These are phyloP conservation scores for Anthracocystis setariae DNA, from an alignment of 1,284 basidiomycete genomes.

Conservation along the genomic window DNA sequence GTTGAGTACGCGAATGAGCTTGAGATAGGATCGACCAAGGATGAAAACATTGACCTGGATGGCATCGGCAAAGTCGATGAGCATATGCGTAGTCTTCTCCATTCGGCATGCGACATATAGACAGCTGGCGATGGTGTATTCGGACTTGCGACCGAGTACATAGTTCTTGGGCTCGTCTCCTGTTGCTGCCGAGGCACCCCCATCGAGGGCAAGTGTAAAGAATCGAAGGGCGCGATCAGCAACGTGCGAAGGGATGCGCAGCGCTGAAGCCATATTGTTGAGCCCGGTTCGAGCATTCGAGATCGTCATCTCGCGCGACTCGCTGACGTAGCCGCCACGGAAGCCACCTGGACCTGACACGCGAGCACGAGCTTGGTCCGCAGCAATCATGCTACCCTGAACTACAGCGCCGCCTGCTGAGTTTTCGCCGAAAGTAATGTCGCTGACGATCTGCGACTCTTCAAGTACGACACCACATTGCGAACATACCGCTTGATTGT, in stretches of 20 bases:
- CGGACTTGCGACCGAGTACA: constrained; percentile 79
- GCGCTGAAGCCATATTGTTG: constrained; percentile 79
- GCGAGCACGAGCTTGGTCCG: constrained; percentile 76
- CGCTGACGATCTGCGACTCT: constrained; percentile 91
- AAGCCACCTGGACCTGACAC: constrained; percentile 63
- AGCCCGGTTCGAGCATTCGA: constrained; percentile 86
- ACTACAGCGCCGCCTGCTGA: constrained; percentile 92
- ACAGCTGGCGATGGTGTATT: constrained; percentile 94
- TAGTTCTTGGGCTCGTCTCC: constrained; percentile 63
- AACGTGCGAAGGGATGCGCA: constrained; percentile 82
- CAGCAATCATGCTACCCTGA: constrained; percentile 91
- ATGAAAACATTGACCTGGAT: constrained; percentile 90
- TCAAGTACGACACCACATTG: constrained; percentile 77
- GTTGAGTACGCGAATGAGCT: constrained; percentile 88
- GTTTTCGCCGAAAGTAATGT: constrained; percentile 93
- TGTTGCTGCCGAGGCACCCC: constrained; percentile 68
- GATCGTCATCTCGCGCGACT: constrained; percentile 81
- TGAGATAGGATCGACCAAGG: constrained; percentile 93
- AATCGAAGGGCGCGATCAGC: constrained; percentile 83
- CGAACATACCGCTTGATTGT: constrained; percentile 60
- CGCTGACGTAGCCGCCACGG: constrained; percentile 62
- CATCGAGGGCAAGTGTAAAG: constrained; percentile 92
- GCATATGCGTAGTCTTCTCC: constrained; percentile 90
- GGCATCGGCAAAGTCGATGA: constrained; percentile 85
- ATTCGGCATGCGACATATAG: constrained; percentile 93